Evolutionary conservation across 768 basidiomycete species (phyloP).

Genomic region (Leucocoprinus leucothites): DNA sequence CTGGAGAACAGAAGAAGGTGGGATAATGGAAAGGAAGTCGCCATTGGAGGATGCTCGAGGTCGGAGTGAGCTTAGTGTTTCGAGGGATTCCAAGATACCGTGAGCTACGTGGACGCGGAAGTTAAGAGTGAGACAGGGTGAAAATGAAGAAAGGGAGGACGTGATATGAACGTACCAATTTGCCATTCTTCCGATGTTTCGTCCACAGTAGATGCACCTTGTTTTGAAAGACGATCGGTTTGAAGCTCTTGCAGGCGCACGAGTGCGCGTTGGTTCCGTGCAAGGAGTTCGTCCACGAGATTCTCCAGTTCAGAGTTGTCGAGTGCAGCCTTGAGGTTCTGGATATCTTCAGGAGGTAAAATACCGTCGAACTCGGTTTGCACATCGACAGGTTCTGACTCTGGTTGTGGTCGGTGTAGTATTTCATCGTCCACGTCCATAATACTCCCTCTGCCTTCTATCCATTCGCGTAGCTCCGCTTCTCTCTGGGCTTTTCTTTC

Average conservation of each 20-base stretch:
- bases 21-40: conserved; percentile 49
- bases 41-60: conserved; percentile 46
- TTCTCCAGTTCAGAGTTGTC: conserved; percentile 63
- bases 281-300: conserved; percentile 65
- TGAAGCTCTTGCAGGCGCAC: conserved; percentile 66
- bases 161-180: conserved; percentile 49
- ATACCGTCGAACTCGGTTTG: conserved; percentile 48
- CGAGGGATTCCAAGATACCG: conserved; percentile 67
- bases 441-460: conserved; percentile 23
- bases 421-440: conserved; percentile 22
- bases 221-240: conserved; percentile 44
- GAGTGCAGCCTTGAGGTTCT: conserved; percentile 57
- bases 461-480: conserved; percentile 22
- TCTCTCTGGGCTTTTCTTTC: conserved; percentile 34
- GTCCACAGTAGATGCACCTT: conserved; percentile 44
- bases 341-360: conserved; percentile 53
- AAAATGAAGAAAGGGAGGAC: conserved; percentile 9
- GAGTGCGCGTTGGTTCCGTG: conserved; percentile 63
- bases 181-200: conserved; percentile 83
- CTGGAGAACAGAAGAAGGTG: conserved; percentile 62
- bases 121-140: conserved; percentile 10
- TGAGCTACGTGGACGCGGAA: conserved; percentile 40
- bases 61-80: conserved; percentile 64
- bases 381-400: conserved; percentile 24
- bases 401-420: not conserved